Conservation (phyloP, 768 basidiomycete species). For the Rubroboletus satanas region DNA sequence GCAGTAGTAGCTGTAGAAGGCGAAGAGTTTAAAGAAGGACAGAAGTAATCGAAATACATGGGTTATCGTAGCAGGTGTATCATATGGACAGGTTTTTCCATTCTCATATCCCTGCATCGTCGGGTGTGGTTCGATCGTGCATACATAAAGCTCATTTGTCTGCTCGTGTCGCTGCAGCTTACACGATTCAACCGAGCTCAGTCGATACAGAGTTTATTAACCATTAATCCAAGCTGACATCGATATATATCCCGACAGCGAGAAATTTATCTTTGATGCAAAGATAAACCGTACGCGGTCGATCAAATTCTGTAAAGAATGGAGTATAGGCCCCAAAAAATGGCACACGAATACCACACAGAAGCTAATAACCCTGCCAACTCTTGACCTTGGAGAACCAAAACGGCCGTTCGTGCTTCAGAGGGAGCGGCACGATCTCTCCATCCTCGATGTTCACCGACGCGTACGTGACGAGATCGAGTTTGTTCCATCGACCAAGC, state of each 20-base stretch:
- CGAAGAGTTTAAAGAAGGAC: constrained; percentile 25
- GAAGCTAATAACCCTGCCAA: constrained; percentile 36
- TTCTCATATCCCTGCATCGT: not conserved
- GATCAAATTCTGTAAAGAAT: not conserved
- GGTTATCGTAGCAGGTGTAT: constrained; percentile 28
- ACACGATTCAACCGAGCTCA: not conserved
- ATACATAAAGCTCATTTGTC: not conserved
- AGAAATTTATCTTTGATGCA: not conserved
- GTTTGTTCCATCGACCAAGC: constrained; percentile 74
- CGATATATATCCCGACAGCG: not conserved
- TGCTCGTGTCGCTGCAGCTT: not conserved
- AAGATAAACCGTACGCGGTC: not conserved
- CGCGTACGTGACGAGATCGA: constrained; percentile 70
- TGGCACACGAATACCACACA: not conserved
- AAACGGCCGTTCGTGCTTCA: constrained; percentile 87
- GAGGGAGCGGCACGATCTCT: constrained; percentile 60
- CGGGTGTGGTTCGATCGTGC: not conserved
- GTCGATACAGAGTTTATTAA: not conserved
- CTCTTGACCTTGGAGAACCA: constrained; percentile 91
- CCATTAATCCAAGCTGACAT: not conserved
- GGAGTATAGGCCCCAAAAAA: not conserved
- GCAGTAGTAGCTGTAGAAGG: constrained; percentile 27
- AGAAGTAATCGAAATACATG: constrained; percentile 33
- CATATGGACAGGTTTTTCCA: constrained; percentile 20
- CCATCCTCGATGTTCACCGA: constrained; percentile 75